A percentile compares a stretch with the other conserved stretches of the same genome.
Evolutionary conservation across 2,329 filamentous ascomycete species (phyloP).

Genomic region (Venturia carpophila): DNA sequence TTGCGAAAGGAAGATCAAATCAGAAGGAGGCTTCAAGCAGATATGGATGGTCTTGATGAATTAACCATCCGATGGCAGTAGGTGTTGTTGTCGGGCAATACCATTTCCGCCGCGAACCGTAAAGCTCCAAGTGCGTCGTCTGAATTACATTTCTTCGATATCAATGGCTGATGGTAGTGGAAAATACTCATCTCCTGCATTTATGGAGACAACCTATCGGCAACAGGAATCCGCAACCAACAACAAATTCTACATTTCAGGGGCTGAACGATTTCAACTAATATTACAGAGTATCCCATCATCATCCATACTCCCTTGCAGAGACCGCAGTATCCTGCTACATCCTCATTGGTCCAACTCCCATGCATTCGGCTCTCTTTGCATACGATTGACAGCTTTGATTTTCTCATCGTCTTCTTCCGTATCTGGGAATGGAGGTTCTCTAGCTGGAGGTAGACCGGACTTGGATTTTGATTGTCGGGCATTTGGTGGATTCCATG

Average conservation of each 20-base stretch:
- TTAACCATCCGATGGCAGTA: background rate
- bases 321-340: background rate
- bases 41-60: conserved; percentile 63
- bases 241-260: background rate
- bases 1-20: conserved; percentile 71
- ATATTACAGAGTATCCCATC: background rate
- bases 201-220: background rate
- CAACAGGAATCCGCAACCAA: background rate
- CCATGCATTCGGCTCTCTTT: conserved; percentile 2
- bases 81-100: background rate
- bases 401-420: background rate
- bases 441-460: background rate
- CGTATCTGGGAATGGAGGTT: background rate
- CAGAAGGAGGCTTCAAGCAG: conserved; percentile 71
- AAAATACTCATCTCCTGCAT: background rate
- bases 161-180: background rate
- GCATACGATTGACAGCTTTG: conserved; percentile 1
- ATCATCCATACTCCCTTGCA: background rate
- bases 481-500: background rate
- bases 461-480: background rate
- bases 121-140: background rate
- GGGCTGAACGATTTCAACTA: background rate
- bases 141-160: background rate
- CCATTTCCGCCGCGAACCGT: background rate
- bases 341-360: background rate